phyloP scores from a whole-genome alignment of 2,329 filamentous ascomycete species.

The Nannizziopsis arthrosporioides region DNA sequence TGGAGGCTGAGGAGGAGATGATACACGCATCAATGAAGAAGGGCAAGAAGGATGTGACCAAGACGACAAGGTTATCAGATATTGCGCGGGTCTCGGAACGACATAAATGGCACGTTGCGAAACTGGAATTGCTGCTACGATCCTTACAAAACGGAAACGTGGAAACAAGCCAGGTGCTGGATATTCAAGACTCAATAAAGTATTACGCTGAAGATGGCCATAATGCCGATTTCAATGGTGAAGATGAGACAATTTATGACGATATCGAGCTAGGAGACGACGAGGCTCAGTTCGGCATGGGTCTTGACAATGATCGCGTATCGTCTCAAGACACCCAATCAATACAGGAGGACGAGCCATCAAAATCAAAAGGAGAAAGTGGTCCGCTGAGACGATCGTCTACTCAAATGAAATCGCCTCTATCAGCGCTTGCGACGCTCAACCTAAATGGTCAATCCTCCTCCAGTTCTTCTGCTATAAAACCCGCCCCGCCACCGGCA shows the following conservation, averaged over 20 bases:
- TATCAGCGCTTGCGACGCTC: conserved; percentile 83
- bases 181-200: conserved; percentile 81
- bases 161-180: conserved; percentile 73
- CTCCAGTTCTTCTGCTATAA: conserved; percentile 59
- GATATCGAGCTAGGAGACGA: conserved; percentile 87
- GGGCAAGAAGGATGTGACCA: conserved; percentile 73
- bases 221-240: conserved; percentile 71
- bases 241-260: conserved; percentile 92
- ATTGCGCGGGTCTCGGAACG: conserved; percentile 75
- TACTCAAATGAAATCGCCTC: conserved; percentile 79
- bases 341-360: conserved; percentile 67
- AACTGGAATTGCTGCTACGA: conserved; percentile 79
- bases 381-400: conserved; percentile 60
- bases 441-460: conserved; percentile 47
- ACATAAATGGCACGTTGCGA: conserved; percentile 93
- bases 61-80: conserved; percentile 77
- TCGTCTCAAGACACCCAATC: conserved; percentile 96
- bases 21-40: conserved; percentile 88
- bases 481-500: conserved; percentile 76
- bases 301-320: conserved; percentile 65
- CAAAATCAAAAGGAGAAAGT: conserved; percentile 55
- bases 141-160: conserved; percentile 87
- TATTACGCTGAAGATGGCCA: conserved; percentile 90
- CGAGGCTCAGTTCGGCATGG: conserved; percentile 75
- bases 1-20: conserved; percentile 79